Evolutionary conservation across 2,329 filamentous ascomycete species (phyloP).

Genomic region (Exophiala calicioides): DNA sequence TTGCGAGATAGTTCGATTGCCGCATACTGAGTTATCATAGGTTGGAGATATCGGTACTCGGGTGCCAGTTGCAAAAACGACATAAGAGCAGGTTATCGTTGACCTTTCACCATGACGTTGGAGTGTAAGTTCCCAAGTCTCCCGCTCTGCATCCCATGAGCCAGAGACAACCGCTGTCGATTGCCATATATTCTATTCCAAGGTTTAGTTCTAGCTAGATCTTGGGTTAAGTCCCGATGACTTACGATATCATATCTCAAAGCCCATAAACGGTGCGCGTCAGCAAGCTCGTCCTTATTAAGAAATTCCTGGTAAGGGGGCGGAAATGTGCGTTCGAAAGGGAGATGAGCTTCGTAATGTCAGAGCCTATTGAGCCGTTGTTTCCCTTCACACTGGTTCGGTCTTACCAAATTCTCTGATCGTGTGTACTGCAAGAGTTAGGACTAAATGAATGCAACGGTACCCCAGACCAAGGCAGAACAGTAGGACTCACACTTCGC

Average conservation of each 20-base stretch:
- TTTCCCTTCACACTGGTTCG: slow-evolving; percentile 47
- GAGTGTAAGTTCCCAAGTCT: no score
- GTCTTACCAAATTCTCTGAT: slow-evolving; percentile 20
- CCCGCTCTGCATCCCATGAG: no score
- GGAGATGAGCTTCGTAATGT: slow-evolving; percentile 39
- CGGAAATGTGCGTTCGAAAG: slow-evolving; percentile 32
- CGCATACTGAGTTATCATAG: no score
- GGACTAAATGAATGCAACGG: slow-evolving; percentile 21
- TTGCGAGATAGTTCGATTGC: no score
- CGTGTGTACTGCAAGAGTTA: slow-evolving; percentile 26
- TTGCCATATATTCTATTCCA: no score
- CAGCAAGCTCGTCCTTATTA: slow-evolving; percentile 29
- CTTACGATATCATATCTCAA: background rate
- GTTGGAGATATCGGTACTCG: no score
- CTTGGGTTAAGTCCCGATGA: no score
- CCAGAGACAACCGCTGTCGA: no score
- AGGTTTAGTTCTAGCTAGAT: no score
- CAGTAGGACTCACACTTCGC: slow-evolving; percentile 35
- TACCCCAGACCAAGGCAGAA: slow-evolving; percentile 28
- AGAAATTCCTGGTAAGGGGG: slow-evolving; percentile 28
- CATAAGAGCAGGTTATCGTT: no score
- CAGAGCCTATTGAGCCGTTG: slow-evolving; percentile 40
- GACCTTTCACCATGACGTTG: no score
- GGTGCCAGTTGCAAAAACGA: no score
- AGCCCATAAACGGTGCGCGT: slow-evolving; percentile 21